Percentiles rank a stretch among this genome's conserved stretches.
These are phyloP conservation scores for Myriosclerotinia curreyana DNA, from an alignment of 2,329 filamentous ascomycete genomes.

Conservation along the genomic window DNA sequence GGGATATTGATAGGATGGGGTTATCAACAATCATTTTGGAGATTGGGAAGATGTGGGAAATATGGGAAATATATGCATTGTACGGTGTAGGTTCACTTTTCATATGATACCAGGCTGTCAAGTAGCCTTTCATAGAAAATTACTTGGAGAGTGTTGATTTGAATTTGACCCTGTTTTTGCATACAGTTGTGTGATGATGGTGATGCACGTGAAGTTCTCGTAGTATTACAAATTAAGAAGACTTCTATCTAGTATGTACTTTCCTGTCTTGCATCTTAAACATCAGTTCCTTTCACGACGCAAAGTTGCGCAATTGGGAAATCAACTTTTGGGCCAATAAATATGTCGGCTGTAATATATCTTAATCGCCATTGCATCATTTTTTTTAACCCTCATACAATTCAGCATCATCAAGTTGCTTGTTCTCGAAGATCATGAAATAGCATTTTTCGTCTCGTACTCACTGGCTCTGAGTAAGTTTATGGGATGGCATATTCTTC, in stretches of 20 bases:
- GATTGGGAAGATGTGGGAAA: background rate
- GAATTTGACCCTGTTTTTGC: background rate
- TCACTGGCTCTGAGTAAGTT: background rate
- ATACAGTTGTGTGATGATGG: background rate
- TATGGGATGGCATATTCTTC: background rate
- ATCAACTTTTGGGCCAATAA: background rate
- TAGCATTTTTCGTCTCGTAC: no score
- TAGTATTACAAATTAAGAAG: background rate
- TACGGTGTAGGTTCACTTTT: background rate
- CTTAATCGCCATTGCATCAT: background rate
- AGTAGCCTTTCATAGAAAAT: background rate
- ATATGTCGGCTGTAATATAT: background rate
- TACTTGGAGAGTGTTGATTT: background rate
- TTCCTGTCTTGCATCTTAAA: background rate
- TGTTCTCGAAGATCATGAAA: no score
- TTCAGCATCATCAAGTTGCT: no score
- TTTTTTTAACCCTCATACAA: no score
- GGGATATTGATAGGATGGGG: background rate
- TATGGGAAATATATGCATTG: constrained; percentile 1
- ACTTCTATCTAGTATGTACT: no score
- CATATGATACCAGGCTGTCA: constrained; percentile 7
- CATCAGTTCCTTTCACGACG: background rate
- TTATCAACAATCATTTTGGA: background rate
- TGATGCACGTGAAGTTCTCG: background rate
- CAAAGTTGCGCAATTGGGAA: background rate